Evolutionary conservation across 2,329 filamentous ascomycete species (phyloP).

Genomic region (Ophioceras dolichostomum): DNA sequence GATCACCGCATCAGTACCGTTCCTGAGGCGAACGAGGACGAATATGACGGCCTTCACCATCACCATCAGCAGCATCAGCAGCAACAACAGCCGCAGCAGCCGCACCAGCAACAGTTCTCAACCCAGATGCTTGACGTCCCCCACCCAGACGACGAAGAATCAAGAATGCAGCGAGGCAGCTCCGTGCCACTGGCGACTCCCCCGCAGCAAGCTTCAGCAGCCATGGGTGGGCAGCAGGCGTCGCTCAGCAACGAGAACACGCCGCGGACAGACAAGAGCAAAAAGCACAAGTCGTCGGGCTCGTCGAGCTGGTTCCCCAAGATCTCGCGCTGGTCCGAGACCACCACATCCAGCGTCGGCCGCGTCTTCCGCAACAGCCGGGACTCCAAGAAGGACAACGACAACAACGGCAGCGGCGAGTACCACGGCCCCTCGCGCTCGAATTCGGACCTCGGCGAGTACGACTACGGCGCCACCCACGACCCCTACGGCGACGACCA

Average conservation of each 20-base stretch:
- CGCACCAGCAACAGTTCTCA: no score
- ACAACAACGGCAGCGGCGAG: constrained; percentile 19
- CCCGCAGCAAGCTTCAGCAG: constrained; percentile 32
- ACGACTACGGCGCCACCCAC: constrained; percentile 47
- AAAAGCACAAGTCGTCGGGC: constrained; percentile 79
- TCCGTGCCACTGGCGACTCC: constrained; percentile 46
- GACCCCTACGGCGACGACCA: constrained; percentile 49
- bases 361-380: constrained; percentile 63
- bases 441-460: constrained; percentile 59
- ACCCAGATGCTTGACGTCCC: no score
- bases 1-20: constrained; percentile 86
- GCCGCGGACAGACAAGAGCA: constrained; percentile 60
- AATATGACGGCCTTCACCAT: constrained; percentile 37
- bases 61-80: no score
- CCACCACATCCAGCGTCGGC: constrained; percentile 77
- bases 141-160: constrained; percentile 10
- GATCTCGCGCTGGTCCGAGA: constrained; percentile 95
- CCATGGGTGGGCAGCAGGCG: no score
- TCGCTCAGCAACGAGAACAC: constrained; percentile 69
- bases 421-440: constrained; percentile 51
- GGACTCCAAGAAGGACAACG: constrained; percentile 49
- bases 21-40: constrained; percentile 68
- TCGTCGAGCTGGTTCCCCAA: constrained; percentile 77
- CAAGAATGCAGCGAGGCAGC: constrained; percentile 28
- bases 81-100: no score